Base-by-base conservation (phyloP, 768 basidiomycete genomes). In the Kondoa subrosea region DNA sequence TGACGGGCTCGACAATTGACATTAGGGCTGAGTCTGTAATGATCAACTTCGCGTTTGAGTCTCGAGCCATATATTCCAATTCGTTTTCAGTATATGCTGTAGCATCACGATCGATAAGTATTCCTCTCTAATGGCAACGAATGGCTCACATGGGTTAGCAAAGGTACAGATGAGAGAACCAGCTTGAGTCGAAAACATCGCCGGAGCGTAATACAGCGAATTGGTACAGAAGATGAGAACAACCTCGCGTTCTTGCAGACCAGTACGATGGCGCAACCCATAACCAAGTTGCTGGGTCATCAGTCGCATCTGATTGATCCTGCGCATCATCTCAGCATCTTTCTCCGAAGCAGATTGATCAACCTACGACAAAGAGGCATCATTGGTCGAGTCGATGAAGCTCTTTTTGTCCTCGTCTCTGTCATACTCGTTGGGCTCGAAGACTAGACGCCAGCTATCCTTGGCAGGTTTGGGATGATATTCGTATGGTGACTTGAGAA, bases 51-150 rank as follows among this genome's bases (percentile, higher is more conserved):
- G 61, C 61, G 21, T 63, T 33, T 33, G 61, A 63, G 34, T 63
- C 15, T 3, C 33, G 16, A 26, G 30, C 61, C 34, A 31, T 27
- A 31, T 63, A 32, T 21, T 31, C 29, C 0, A 91, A 81, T 74
- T 92, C 90, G 4, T 77, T 74, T 1, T 84, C 75, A 2, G 84
- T 86, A 73, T 88, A 91, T 0, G 57, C 30, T 27, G 14, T 17
- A 27, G 15, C 17, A 17, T 33, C 27, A 32, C 26, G 25, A 31
- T 8, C 34, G 61, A 3, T 27, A 16, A 63, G 81, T 81, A 70
- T 81, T 84, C 73, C 88, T 91, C 15, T 85, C 85, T 16, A 87
- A 82, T 0, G 88, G 86, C 66, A 82, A 81, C 50, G 82, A 77
- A 16, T 87, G 73, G 3, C 85, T 87, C 0, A 32, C 85, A 86